Evolutionary conservation across 2,329 filamentous ascomycete genomes (phyloP).

Genomic region (Colletotrichum gigasporum): DNA sequence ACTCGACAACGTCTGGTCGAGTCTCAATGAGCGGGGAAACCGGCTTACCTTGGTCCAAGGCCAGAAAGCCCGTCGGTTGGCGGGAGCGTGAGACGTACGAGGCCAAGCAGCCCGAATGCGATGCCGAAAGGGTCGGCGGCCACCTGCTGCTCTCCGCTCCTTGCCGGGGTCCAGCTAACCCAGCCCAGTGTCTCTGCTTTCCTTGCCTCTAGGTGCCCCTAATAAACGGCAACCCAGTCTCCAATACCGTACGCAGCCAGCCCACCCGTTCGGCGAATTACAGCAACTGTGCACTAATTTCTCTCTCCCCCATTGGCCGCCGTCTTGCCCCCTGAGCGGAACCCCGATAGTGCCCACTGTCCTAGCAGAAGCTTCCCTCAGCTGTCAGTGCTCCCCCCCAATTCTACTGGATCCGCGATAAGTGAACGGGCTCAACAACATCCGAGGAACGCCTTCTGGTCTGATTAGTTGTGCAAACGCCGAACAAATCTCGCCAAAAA

Average conservation of each 20-base stretch:
- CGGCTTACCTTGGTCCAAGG: not conserved
- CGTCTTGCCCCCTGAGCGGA: constrained; percentile 13
- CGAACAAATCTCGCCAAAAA: constrained; percentile 14
- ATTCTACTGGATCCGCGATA: constrained; percentile 27
- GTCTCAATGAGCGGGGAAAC: constrained; percentile 17
- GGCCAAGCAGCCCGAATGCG: constrained; percentile 4
- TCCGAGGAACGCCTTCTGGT: constrained; percentile 18
- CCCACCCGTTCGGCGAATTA: constrained; percentile 16
- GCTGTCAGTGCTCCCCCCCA: constrained; percentile 24
- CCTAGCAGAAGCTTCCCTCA: constrained; percentile 21
- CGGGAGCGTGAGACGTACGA: too few relatives aligned
- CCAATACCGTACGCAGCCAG: not conserved
- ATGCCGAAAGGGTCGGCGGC: constrained; percentile 19
- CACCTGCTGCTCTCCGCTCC: not conserved
- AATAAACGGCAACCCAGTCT: not conserved
- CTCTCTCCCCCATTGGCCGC: constrained; percentile 10
- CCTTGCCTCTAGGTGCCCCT: not conserved
- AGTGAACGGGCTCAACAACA: constrained; percentile 31
- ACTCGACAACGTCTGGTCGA: constrained; percentile 9
- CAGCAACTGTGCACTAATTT: constrained; percentile 26
- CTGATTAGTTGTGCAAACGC: constrained; percentile 13
- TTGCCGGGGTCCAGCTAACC: not conserved
- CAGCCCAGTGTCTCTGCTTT: not conserved
- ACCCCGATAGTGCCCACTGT: constrained; percentile 16
- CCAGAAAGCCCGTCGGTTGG: not conserved